Conservation (phyloP, 2,329 filamentous ascomycete species). For the Pezicula carpinea region DNA sequence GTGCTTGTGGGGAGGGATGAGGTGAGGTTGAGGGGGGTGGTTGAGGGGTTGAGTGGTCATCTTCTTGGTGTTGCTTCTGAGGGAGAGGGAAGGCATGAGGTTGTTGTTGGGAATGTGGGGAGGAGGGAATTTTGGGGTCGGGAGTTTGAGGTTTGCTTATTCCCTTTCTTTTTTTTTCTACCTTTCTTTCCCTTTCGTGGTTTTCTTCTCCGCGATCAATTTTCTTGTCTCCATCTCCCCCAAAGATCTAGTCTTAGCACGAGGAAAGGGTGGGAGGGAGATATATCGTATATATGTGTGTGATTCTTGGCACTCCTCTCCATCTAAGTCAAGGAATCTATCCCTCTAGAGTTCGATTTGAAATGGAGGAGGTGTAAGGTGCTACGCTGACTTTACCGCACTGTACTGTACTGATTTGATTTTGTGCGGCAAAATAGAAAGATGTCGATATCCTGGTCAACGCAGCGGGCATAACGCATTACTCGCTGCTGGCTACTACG, state of each 20-base stretch:
- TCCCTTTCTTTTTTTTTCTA: background rate
- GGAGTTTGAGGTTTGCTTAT: constrained; percentile 7
- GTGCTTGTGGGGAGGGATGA: constrained; percentile 56
- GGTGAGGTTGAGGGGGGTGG: constrained; percentile 43
- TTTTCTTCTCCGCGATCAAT: background rate
- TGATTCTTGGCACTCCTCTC: no score
- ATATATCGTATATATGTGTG: no score
- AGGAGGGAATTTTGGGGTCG: constrained; percentile 20
- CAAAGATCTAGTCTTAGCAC: background rate
- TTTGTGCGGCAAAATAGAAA: no score
- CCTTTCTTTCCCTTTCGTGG: background rate
- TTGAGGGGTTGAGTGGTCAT: constrained; percentile 50
- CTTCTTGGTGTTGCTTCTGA: constrained; percentile 4
- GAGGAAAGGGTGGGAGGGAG: no score
- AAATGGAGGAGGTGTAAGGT: no score
- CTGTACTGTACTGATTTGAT: no score
- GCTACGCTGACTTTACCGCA: no score
- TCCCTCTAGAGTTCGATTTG: no score
- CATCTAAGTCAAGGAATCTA: no score
- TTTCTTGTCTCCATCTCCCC: background rate
- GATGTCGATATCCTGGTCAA: constrained; percentile 65
- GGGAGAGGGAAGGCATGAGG: constrained; percentile 9
- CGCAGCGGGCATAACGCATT: constrained; percentile 69
- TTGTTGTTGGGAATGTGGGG: constrained; percentile 26
- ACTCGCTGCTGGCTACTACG: constrained; percentile 56